A percentile compares a stretch with the other conserved stretches of the same genome.
Evolutionary conservation across 768 basidiomycete species (phyloP).

Genomic region (Kwoniella bestiolae): DNA sequence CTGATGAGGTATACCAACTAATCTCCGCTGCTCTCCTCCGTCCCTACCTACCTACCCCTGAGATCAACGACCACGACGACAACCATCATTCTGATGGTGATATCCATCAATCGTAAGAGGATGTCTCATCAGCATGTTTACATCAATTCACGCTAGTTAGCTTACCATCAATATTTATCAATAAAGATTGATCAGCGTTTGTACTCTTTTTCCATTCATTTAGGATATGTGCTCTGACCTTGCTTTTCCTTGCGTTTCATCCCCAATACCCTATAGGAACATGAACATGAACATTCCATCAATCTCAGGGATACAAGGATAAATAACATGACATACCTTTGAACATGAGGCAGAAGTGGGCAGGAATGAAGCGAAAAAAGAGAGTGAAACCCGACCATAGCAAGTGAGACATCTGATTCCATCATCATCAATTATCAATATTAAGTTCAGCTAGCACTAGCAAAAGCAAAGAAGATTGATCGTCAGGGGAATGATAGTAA

Average conservation of each 20-base stretch:
- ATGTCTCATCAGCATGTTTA: neutral
- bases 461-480: neutral
- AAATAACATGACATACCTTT: neutral
- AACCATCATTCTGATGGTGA: neutral
- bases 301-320: neutral
- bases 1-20: neutral
- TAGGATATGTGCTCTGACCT: neutral
- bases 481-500: neutral
- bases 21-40: neutral
- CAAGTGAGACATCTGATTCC: neutral
- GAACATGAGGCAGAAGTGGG: neutral
- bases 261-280: no score
- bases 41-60: neutral
- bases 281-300: neutral
- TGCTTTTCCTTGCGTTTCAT: no score
- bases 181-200: conserved; percentile 3
- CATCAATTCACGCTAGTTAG: neutral
- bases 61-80: neutral
- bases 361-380: no score
- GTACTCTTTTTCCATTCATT: neutral
- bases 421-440: neutral
- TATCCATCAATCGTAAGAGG: neutral
- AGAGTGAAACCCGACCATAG: no score
- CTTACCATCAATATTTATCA: neutral
- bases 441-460: neutral